These are phyloP conservation scores for Vitis hybrid DNA, from an alignment of 177 flowering plant genomes.

Conservation along the genomic window DNA sequence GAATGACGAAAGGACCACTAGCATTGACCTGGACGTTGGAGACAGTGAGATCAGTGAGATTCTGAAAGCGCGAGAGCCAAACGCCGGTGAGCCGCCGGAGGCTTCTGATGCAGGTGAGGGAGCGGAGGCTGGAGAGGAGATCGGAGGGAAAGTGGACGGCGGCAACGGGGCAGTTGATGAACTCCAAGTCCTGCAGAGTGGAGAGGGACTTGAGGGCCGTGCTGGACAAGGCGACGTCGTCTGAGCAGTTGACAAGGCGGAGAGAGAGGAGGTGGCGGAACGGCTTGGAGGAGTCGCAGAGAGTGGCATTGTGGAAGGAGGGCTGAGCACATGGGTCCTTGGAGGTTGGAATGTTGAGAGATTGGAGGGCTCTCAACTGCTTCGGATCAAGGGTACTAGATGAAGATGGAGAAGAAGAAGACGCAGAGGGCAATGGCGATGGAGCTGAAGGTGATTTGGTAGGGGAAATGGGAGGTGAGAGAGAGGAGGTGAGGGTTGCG, in stretches of 20 bases:
- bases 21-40: slow-evolving; percentile 46
- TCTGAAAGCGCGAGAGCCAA: slow-evolving; percentile 55
- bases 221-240: slow-evolving; percentile 58
- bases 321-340: slow-evolving; percentile 73
- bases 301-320: slow-evolving; percentile 47
- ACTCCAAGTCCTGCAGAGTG: slow-evolving; percentile 55
- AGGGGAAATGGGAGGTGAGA: slow-evolving; percentile 1
- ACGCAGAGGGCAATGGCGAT: background rate
- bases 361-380: slow-evolving; percentile 72
- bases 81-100: slow-evolving; percentile 68
- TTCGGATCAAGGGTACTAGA: slow-evolving; percentile 77
- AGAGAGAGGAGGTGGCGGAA: slow-evolving; percentile 82
- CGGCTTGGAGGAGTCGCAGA: slow-evolving; percentile 71
- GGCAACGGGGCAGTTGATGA: slow-evolving; percentile 68
- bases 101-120: slow-evolving; percentile 65
- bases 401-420: slow-evolving; percentile 23
- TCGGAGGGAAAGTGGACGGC: slow-evolving; percentile 59
- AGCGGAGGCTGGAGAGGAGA: slow-evolving; percentile 54
- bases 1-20: slow-evolving; percentile 59
- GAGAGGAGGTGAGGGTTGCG: background rate
- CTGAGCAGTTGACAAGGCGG: slow-evolving; percentile 78
- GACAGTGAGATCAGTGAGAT: slow-evolving; percentile 71
- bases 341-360: slow-evolving; percentile 71
- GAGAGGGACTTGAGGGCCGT: slow-evolving; percentile 77
- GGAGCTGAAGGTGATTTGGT: slow-evolving; percentile 14